Evolutionary conservation across 768 basidiomycete species (phyloP).

Genomic region (Suillus hirtellus): DNA sequence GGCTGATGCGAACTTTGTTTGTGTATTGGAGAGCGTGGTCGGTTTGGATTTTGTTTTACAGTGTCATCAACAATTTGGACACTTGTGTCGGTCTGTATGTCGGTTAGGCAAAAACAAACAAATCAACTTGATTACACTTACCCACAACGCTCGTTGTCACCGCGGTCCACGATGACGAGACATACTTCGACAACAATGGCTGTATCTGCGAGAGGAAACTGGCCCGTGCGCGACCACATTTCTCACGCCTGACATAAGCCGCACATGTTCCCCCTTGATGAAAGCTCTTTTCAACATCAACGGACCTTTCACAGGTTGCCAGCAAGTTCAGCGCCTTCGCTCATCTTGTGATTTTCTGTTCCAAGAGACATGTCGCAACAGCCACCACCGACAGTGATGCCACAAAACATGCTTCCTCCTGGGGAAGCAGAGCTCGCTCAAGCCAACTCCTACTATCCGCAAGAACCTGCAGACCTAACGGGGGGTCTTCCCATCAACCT

Average conservation of each 20-base stretch:
- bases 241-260: conserved; percentile 55
- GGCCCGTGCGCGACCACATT: conserved; percentile 59
- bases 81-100: conserved; percentile 60
- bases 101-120: conserved; percentile 54
- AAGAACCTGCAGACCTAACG: conserved; percentile 74
- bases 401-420: conserved; percentile 61
- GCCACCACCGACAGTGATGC: conserved; percentile 54
- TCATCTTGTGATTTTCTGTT: conserved; percentile 15
- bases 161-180: conserved; percentile 30
- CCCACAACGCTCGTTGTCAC: conserved; percentile 31
- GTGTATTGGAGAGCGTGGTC: conserved; percentile 43
- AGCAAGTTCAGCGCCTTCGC: conserved; percentile 12
- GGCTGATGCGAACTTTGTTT: conserved; percentile 31
- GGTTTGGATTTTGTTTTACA: conserved; percentile 67
- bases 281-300: conserved; percentile 33
- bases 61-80: conserved; percentile 76
- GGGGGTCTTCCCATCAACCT: conserved; percentile 86
- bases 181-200: conserved; percentile 19
- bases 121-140: conserved; percentile 33
- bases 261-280: conserved; percentile 43
- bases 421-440: conserved; percentile 51
- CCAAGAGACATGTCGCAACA: conserved; percentile 44
- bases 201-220: conserved; percentile 29
- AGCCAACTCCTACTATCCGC: conserved; percentile 68
- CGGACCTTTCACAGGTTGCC: conserved; percentile 22